Conservation (phyloP, 78 protist genomes). For the Polysphondylium violaceum region DNA sequence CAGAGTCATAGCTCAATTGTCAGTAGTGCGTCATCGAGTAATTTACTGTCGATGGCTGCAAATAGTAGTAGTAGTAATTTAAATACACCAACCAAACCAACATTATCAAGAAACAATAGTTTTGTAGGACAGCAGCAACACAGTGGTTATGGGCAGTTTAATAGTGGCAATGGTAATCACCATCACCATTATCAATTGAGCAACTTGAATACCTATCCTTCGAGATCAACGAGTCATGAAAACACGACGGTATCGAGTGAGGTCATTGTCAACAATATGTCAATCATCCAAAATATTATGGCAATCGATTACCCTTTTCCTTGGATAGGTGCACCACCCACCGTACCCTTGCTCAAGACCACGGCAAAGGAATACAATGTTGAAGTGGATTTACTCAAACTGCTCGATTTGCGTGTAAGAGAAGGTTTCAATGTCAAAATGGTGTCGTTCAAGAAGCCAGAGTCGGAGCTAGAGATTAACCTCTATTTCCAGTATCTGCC, state of each 20-base stretch:
- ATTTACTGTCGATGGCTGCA: background rate
- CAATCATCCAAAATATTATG: constrained; percentile 56
- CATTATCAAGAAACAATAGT: background rate
- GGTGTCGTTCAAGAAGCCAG: constrained; percentile 51
- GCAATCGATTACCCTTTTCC: constrained; percentile 74
- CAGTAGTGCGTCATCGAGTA: background rate
- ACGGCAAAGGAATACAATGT: constrained; percentile 47
- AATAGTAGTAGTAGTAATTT: background rate
- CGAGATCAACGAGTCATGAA: constrained; percentile 28
- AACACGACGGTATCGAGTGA: constrained; percentile 39
- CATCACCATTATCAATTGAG: constrained; percentile 8
- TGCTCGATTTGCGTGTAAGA: constrained; percentile 50
- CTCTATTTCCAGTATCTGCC: constrained; percentile 48
- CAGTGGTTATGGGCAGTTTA: no score
- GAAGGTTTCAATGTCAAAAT: constrained; percentile 58
- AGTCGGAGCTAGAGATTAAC: constrained; percentile 37
- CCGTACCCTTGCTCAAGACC: constrained; percentile 37
- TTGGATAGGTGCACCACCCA: constrained; percentile 69
- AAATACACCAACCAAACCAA: background rate
- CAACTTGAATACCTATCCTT: constrained; percentile 41
- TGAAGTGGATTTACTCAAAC: constrained; percentile 55
- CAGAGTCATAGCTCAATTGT: background rate
- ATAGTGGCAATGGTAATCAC: background rate
- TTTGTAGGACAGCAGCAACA: no score
- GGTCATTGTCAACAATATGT: constrained; percentile 43